Evolutionary conservation across 495 filamentous ascomycete genomes (phyloP).

Genomic region (Neurospora hispaniola): DNA sequence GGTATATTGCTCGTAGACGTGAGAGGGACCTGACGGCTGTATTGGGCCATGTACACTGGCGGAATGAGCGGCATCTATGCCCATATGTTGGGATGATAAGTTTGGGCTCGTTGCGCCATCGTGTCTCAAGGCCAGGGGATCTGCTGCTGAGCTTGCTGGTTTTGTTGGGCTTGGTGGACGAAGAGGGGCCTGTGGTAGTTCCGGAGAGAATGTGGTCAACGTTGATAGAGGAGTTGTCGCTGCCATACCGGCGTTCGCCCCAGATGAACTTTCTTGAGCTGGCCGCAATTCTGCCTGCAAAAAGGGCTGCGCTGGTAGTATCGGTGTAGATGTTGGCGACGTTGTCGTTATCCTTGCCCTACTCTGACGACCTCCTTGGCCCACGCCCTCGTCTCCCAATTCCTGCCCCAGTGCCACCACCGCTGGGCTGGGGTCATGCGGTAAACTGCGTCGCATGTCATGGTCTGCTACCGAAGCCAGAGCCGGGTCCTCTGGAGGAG

Average conservation of each 20-base stretch:
- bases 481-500: background rate
- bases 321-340: background rate
- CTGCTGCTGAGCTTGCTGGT: constrained; percentile 20
- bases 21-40: background rate
- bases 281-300: background rate
- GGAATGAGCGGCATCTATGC: constrained; percentile 3
- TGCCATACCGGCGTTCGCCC: background rate
- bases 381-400: background rate
- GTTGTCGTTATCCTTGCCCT: background rate
- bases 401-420: background rate
- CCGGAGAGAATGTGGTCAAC: background rate
- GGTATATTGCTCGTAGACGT: background rate
- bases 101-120: constrained; percentile 29
- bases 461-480: background rate
- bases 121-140: constrained; percentile 32
- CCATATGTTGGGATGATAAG: constrained; percentile 14
- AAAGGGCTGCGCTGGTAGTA: background rate
- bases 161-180: constrained; percentile 40
- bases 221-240: background rate
- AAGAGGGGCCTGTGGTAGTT: constrained; percentile 2
- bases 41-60: background rate
- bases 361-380: constrained; percentile 6
- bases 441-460: background rate
- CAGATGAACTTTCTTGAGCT: background rate
- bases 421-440: background rate